These are phyloP conservation scores for Rhododendron vialii DNA, from an alignment of 148 eudicot genomes.

Conservation along the genomic window DNA sequence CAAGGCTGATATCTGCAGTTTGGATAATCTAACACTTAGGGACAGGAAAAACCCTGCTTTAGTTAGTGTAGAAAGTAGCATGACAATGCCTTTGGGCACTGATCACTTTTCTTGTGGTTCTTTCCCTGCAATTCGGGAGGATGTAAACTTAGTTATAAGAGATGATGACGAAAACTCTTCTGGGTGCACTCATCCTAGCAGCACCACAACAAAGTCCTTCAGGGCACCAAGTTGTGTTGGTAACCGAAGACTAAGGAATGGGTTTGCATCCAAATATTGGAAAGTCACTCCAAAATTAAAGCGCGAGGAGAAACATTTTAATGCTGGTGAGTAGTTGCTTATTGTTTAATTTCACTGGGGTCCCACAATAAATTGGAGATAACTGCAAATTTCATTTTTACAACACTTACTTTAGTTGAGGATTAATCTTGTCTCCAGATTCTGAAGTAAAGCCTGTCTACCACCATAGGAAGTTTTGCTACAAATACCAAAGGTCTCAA, in stretches of 20 bases:
- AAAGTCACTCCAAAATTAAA: slow-evolving; percentile 38
- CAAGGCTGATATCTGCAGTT: slow-evolving; percentile 35
- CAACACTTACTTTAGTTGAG: neutral
- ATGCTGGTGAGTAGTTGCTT: slow-evolving; percentile 44
- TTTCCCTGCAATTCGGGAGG: slow-evolving; percentile 40
- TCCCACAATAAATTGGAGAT: neutral
- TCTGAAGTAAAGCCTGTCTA: slow-evolving; percentile 42
- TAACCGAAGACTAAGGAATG: slow-evolving; percentile 56
- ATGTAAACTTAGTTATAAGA: slow-evolving; percentile 76
- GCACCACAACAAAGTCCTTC: slow-evolving; percentile 30
- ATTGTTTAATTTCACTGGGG: neutral
- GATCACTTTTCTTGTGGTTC: slow-evolving; percentile 39
- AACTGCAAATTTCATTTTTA: neutral
- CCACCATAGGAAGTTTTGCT: slow-evolving; percentile 38
- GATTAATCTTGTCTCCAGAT: slow-evolving; percentile 22
- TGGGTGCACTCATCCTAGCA: slow-evolving; percentile 60
- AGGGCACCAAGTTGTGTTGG: slow-evolving; percentile 48
- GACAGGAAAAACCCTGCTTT: slow-evolving; percentile 36
- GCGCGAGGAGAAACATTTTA: slow-evolving; percentile 37
- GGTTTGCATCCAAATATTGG: slow-evolving; percentile 57
- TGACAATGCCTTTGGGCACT: slow-evolving; percentile 38
- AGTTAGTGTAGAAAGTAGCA: slow-evolving; percentile 42
- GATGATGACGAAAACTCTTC: slow-evolving; percentile 94
- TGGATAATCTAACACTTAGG: slow-evolving; percentile 29
- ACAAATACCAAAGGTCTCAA: slow-evolving; percentile 60